phyloP scores from a whole-genome alignment of 2,329 filamentous ascomycete species.

The Pseudovirgaria hyperparasitica region DNA sequence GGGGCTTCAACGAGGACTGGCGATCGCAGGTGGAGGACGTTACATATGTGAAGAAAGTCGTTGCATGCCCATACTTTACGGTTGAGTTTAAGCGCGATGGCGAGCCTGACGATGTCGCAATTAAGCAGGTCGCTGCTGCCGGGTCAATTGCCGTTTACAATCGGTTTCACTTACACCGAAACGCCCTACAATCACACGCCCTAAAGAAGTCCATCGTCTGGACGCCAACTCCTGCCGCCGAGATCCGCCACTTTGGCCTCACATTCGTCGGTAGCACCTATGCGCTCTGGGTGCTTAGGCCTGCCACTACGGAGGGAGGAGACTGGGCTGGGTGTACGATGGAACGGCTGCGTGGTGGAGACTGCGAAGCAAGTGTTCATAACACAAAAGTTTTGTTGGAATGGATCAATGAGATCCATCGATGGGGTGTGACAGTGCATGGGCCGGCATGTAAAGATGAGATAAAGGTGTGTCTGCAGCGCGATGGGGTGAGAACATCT shows the following conservation, averaged over 20 bases:
- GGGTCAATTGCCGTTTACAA: conserved; percentile 4
- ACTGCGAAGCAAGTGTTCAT: conserved; percentile 5
- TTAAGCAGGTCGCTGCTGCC: conserved; percentile 3
- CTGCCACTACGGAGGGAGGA: background rate
- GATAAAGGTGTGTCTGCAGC: conserved; percentile 5
- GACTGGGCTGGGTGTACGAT: conserved; percentile 2
- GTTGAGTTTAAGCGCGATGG: conserved; percentile 5
- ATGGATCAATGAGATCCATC: conserved; percentile 5
- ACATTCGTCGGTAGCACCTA: conserved; percentile 12
- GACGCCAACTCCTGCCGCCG: conserved; percentile 1
- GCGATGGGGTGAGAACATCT: too few relatives aligned
- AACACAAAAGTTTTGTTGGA: conserved; percentile 1
- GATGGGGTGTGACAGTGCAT: conserved; percentile 6
- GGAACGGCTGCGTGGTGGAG: conserved; percentile 13
- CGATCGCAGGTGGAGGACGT: conserved; percentile 1
- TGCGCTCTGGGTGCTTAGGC: conserved; percentile 9
- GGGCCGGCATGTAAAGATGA: conserved; percentile 4
- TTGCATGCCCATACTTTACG: conserved; percentile 4
- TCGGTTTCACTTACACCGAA: background rate
- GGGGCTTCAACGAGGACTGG: conserved; percentile 4
- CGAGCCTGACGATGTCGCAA: conserved; percentile 8
- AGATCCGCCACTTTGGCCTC: conserved; percentile 4
- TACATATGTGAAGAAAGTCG: conserved; percentile 1
- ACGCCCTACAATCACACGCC: conserved; percentile 1
- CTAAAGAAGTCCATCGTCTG: conserved; percentile 1